Evolutionary conservation across 2,329 filamentous ascomycete genomes (phyloP).

Genomic region (Aspergillus alliaceus): DNA sequence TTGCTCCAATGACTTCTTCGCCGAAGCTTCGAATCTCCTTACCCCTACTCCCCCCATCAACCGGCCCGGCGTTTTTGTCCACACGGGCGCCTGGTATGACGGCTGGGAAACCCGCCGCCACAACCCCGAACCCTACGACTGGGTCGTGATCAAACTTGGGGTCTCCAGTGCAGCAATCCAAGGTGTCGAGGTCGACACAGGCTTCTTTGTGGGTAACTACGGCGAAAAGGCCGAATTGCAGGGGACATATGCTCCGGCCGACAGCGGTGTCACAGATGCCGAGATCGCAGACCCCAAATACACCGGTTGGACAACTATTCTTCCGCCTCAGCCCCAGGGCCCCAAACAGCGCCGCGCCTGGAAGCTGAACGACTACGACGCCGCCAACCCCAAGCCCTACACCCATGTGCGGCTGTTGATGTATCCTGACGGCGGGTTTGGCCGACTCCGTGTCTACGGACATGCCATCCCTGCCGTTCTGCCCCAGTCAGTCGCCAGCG

Average conservation of each 20-base stretch:
- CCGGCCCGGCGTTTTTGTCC: conserved; percentile 58
- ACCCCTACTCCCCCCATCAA: conserved; percentile 57
- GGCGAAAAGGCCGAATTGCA: conserved; percentile 44
- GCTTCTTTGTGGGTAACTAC: conserved; percentile 48
- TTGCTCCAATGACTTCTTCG: conserved; percentile 63
- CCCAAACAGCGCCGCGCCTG: conserved; percentile 45
- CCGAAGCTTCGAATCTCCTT: conserved; percentile 58
- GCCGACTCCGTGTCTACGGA: conserved; percentile 44
- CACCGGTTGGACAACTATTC: conserved; percentile 39
- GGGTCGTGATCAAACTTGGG: conserved; percentile 60
- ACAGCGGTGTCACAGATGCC: conserved; percentile 24
- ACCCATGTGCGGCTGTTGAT: conserved; percentile 46
- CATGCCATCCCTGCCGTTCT: conserved; percentile 38
- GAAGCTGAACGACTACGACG: conserved; percentile 29
- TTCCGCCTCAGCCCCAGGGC: conserved; percentile 40
- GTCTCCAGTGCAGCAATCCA: conserved; percentile 44
- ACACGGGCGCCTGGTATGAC: conserved; percentile 64
- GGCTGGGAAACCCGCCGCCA: conserved; percentile 65
- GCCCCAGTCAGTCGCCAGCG: conserved; percentile 2
- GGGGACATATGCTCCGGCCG: conserved; percentile 28
- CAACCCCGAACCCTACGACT: conserved; percentile 59
- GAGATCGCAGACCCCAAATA: conserved; percentile 35
- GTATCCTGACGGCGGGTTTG: conserved; percentile 49
- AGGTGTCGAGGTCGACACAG: conserved; percentile 47
- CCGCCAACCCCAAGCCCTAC: conserved; percentile 32